Evolutionary conservation across 1,139 yeast species (phyloP), one percentile per base, ranked within the genome.

Genomic region (Hansenula sp.): DNA sequence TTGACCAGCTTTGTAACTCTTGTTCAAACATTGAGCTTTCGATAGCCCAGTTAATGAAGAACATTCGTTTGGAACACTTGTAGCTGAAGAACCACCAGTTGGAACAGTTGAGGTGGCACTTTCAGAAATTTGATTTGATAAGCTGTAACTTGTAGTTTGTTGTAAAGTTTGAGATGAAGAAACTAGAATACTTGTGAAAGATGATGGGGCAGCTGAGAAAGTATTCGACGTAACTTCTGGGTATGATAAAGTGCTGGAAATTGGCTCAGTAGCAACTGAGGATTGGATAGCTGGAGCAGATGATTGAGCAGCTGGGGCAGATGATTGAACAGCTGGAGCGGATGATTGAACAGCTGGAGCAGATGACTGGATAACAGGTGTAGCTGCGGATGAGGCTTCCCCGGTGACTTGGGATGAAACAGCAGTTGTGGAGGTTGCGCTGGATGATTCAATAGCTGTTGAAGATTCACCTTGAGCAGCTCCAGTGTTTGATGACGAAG

Each of bases 1-100:
- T 30, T 60, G 50, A 13, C 72, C 72, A 36, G 54, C 50, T 28
- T 43, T 54, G 48, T 61, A 68, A 42, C 61, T 63, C 1, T 57
- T 48, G 51, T 75, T 75, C 50, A 72, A 46, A 46, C 75, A 67
- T 44, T 63, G 57, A 3, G 76, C 78, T 44, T 62, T 57, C 10
- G 55, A 59, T 17, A 59, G 53, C 10, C 76, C 77, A n/a, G 67
- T 17, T 13, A 62, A 54, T 10, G 55, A 36, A 5, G 65, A 53
- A 42, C 73, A 68, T 33, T 62, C 67, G 2, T 42, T 47, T 17
- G 44, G 17, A 21, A 54, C n/a, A 6, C 7, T 19, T 16, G 59
- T 27, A 29, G 49, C 40, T 29, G 52, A 21, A 13, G 51, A 5
- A 21, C 25, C 25, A 21, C 25, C 17, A n/a, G 50, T 21, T 18